Evolutionary conservation across 169 alveolate species (phyloP).

Genomic region (Plasmodium relictum): DNA sequence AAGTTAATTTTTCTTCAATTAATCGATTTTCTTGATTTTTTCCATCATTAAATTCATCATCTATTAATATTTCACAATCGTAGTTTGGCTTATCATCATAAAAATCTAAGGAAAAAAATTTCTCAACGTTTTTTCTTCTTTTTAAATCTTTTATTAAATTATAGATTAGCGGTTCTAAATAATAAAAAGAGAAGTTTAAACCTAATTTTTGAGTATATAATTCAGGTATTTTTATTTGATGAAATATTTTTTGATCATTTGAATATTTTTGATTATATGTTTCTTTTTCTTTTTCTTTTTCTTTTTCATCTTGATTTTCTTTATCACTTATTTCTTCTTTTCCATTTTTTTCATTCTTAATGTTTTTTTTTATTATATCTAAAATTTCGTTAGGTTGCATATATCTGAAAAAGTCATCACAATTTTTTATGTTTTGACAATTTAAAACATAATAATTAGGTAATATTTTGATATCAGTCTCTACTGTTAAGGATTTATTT

Average conservation of each 20-base stretch:
- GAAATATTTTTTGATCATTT: slow-evolving; percentile 37
- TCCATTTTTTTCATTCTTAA: not conserved
- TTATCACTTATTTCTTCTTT: not conserved
- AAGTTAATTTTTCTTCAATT: slow-evolving; percentile 6
- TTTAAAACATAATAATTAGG: slow-evolving; percentile 41
- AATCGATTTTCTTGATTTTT: slow-evolving; percentile 9
- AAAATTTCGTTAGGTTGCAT: slow-evolving; percentile 65
- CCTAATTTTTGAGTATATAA: slow-evolving; percentile 58
- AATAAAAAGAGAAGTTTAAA: slow-evolving; percentile 21
- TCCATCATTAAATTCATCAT: slow-evolving; percentile 31
- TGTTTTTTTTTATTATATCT: slow-evolving; percentile 24
- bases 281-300: not conserved
- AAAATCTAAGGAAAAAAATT: slow-evolving; percentile 41
- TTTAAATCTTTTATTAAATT: slow-evolving; percentile 38
- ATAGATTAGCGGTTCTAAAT: slow-evolving; percentile 50
- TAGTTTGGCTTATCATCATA: slow-evolving; percentile 29
- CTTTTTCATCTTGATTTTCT: not conserved
- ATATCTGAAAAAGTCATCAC: slow-evolving; percentile 33
- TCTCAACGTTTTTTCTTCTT: slow-evolving; percentile 48
- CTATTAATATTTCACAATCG: slow-evolving; percentile 48
- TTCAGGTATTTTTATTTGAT: slow-evolving; percentile 56
- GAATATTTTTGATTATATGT: not conserved
- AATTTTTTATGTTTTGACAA: slow-evolving; percentile 24
- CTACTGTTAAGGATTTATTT: not conserved
- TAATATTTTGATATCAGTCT: not conserved